A percentile compares a stretch with the other conserved stretches of the same genome.
phyloP scores from a whole-genome alignment of 2,329 filamentous ascomycete genomes.

The Ophiocordyceps australis region DNA sequence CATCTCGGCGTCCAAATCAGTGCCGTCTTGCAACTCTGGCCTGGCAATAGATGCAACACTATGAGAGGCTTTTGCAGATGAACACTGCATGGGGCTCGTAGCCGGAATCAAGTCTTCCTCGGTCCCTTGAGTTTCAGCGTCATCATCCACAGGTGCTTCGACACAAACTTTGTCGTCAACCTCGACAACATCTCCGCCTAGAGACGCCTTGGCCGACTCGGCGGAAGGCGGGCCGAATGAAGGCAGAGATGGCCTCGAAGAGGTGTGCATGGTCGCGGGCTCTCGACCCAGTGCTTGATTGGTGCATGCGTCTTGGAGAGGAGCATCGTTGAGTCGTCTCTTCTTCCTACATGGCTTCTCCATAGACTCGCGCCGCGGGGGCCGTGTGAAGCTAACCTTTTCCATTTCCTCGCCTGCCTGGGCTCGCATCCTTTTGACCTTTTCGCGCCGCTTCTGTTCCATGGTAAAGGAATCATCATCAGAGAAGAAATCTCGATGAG shows the following conservation, averaged over 20 bases:
- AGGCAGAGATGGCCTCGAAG: constrained; percentile 7
- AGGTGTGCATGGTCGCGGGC: constrained; percentile 5
- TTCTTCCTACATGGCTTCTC: constrained; percentile 11
- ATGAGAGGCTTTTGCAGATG: constrained; percentile 8
- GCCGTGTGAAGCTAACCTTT: constrained; percentile 17
- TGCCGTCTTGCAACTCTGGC: too few relatives aligned
- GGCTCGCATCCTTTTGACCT: constrained; percentile 18
- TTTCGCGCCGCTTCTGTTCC: constrained; percentile 15
- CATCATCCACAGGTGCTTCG: neutral
- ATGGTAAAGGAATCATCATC: constrained; percentile 15
- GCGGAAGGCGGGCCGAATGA: constrained; percentile 8
- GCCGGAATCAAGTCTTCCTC: constrained; percentile 20
- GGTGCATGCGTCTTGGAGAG: neutral
- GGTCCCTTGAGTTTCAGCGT: neutral
- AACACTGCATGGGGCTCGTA: constrained; percentile 15
- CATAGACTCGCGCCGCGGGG: constrained; percentile 5
- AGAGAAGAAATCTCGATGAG: too few relatives aligned
- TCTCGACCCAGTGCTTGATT: neutral
- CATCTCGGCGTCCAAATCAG: too few relatives aligned
- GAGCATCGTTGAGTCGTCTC: constrained; percentile 4
- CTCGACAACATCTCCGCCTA: constrained; percentile 6
- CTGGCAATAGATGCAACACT: too few relatives aligned
- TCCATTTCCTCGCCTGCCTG: constrained; percentile 20
- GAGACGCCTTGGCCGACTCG: constrained; percentile 16
- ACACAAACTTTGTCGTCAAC: neutral